Evolutionary conservation across 1,284 basidiomycete genomes (phyloP).

Genomic region (Albatrellus sp.): DNA sequence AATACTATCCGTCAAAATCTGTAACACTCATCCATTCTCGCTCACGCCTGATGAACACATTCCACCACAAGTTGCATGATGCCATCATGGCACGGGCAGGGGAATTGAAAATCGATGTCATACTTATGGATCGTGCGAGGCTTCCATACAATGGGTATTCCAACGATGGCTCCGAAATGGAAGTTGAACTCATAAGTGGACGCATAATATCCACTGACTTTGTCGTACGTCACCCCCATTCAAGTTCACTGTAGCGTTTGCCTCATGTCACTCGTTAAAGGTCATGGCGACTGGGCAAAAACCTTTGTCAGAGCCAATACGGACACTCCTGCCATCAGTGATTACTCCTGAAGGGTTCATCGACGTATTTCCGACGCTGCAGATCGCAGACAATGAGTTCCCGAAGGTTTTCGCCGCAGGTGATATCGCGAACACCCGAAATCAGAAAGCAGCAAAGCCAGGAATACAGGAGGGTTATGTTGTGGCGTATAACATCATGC

Average conservation of each 20-base stretch:
- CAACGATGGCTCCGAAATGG: slow-evolving; percentile 14
- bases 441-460: slow-evolving; percentile 27
- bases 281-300: slow-evolving; percentile 26
- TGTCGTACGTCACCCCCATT: slow-evolving; percentile 15
- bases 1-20: slow-evolving; percentile 23
- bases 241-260: too few species aligned
- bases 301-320: slow-evolving; percentile 24
- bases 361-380: slow-evolving; percentile 22
- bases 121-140: slow-evolving; percentile 24
- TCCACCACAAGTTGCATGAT: slow-evolving; percentile 24
- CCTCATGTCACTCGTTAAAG: slow-evolving; percentile 10
- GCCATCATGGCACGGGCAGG: slow-evolving; percentile 19
- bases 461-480: slow-evolving; percentile 15
- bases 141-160: slow-evolving; percentile 22
- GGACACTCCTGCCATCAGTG: slow-evolving; percentile 12
- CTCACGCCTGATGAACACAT: slow-evolving; percentile 27
- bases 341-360: slow-evolving; percentile 19
- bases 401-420: slow-evolving; percentile 31
- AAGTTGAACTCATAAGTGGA: slow-evolving; percentile 19
- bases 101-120: slow-evolving; percentile 23
- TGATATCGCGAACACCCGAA: slow-evolving; percentile 29
- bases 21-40: slow-evolving; percentile 33
- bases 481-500: slow-evolving; percentile 16
- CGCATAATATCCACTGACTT: slow-evolving; percentile 19
- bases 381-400: slow-evolving; percentile 18